Base-by-base conservation (phyloP, 805 yeast species). In the Metschnikowia baotianmanensis region DNA sequence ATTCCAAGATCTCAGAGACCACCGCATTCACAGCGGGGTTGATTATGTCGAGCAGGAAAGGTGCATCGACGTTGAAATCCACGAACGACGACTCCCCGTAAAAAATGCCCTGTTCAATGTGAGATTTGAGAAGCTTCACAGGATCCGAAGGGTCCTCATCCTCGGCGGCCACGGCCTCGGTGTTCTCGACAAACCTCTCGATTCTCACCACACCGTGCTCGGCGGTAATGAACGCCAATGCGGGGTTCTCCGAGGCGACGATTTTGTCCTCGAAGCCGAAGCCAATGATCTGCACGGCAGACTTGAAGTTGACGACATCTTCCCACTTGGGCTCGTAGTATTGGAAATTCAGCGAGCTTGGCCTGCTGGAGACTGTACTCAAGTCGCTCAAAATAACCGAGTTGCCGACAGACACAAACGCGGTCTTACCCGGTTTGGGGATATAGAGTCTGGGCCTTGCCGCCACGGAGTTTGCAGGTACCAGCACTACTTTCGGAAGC, bases 91-190 rank as follows among this genome's bases (percentile, higher is more conserved):
- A 55, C 60, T 68, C 62, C 2, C 78, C 73, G 47, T 78, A 85
- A 52, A 82, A 83, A 1, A 90, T 77, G 0, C 90, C 96, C 61
- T 90, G 97, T 50, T 84, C 93, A 17, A 91, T 77, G 51, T 82
- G 90, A 0, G 87, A 76, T 55, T 82, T 82, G 24, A 86, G 68
- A 34, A 80, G 70, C n/a, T 3, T 22, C 21, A 47, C 48, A 0
- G 55, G 53, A 17, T 51, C 49, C 8, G 54, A 42, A 9, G 61
- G 52, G 17, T 53, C 58, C 4, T 45, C 50, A 4, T 49, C 57
- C 1, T 50, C 48, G 2, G 48, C 54, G 6, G 57, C 41, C 12
- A 20, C 24, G 5, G 31, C 37, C 20, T 32, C 28, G n/a, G 35
- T 18, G 11, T 23, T 13, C 10, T 53, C 62, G 1, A 56, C 47